Evolutionary conservation across 768 basidiomycete species (phyloP).

Genomic region (Roridomyces roridus): DNA sequence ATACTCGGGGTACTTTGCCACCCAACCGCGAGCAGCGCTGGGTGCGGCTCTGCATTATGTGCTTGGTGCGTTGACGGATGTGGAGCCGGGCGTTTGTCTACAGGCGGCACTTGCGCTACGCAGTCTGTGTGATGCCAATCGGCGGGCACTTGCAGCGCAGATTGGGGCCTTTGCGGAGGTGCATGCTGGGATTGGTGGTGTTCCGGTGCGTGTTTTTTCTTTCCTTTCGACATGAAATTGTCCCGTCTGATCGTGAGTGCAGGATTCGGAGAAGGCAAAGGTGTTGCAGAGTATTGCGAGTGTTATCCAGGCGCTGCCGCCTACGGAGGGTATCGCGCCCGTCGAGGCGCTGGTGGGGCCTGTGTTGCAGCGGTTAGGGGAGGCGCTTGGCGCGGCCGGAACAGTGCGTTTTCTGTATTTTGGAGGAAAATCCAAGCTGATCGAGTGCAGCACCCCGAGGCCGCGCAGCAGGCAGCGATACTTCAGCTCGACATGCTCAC

Average conservation of each 20-base stretch:
- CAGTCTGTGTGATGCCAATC: constrained; percentile 89
- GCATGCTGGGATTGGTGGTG: constrained; percentile 74
- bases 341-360: constrained; percentile 82
- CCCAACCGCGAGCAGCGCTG: constrained; percentile 11
- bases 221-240: background rate
- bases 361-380: constrained; percentile 71
- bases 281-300: constrained; percentile 93
- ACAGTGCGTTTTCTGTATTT: constrained; percentile 46
- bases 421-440: too few relatives aligned
- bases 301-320: constrained; percentile 89
- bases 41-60: constrained; percentile 14
- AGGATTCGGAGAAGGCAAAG: constrained; percentile 89
- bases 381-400: constrained; percentile 60
- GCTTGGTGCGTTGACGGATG: constrained; percentile 19
- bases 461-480: constrained; percentile 68
- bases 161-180: constrained; percentile 86
- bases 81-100: constrained; percentile 16
- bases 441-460: constrained; percentile 78
- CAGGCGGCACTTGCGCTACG: constrained; percentile 84
- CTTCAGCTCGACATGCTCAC: constrained; percentile 82
- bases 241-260: background rate
- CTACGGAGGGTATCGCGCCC: constrained; percentile 77
- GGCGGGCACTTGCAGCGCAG: constrained; percentile 81
- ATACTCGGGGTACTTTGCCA: constrained; percentile 19
- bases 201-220: constrained; percentile 61